Base-by-base conservation (phyloP, 1,139 yeast genomes). In the Yamadazyma conglobata region DNA sequence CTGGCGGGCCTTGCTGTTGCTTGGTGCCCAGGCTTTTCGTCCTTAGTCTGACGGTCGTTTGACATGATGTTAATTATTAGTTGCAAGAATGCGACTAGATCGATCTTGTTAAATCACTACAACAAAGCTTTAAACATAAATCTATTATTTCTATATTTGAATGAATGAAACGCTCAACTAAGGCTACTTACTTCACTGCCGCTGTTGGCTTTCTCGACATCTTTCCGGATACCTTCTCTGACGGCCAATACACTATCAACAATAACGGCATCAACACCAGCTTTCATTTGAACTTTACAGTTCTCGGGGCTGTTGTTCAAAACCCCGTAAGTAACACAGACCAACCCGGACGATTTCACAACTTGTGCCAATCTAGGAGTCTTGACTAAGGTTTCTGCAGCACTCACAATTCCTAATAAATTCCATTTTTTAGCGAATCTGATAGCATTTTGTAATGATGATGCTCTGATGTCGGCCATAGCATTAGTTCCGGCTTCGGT, bases 261-360 rank as follows among this genome's bases (percentile, higher is more conserved):
- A 60, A 91, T 91, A 13, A 91, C 97, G 0, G 98, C 98, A 64
- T 91, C 97, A 6, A 91, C 96, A 10, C 97, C 97, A 8, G 94
- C 91, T 43, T 77, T 78, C 81, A 91, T 83, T 56, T 91, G 96
- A 38, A 84, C 65, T 45, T 79, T 79, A 20, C 95, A 91, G 43
- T 81, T 78, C 36, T 77, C 87, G 0, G 97, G 96, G 27, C 79
- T 79, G 48, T 91, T 91, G 55, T 91, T 91, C 50, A 73, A 73
- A 1, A 74, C 71, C 21, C 98, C 98, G 49, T 91, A 91, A 0
- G 96, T 86, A 34, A 91, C 94, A 57, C 96, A 89, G 10, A 89
- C 96, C 42, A 91, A 70, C 0, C 97, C 97, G 30, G 84, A 77
- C 12, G 88, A 80, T 54, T 91, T 91, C 19, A 89, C 93, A 14